Evolutionary conservation across 345 rosid genomes (phyloP), one percentile per base, ranked within the genome.

Genomic region (Hevea brasiliensis): DNA sequence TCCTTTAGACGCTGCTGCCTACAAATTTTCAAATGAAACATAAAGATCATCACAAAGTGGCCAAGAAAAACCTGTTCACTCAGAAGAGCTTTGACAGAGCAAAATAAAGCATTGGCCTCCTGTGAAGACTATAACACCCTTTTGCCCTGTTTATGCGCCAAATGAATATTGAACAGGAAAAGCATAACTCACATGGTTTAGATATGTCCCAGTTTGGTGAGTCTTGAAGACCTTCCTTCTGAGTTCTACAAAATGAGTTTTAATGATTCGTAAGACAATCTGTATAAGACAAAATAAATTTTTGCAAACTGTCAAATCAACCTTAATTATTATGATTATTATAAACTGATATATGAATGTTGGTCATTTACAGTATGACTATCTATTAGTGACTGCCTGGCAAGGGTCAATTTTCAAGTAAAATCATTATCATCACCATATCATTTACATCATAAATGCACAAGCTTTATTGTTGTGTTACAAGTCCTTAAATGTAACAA

Each of bases 1-100:
- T 77, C 92, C 97, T 86, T 85, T 89, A 35, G 89, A 83, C 73
- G 92, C 68, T 63, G 85, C 80, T 56, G 79, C 81, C 98, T 90
- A 81, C 56, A 72, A 68, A 71, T 48, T 72, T 61, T 68, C 81
- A 74, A 18, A 53, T 61, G 65, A 60, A 75, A 79, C 41, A 67
- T 24, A 60, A 71, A 56, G 61, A 8, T 68, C n/a, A n/a, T n/a
- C 9, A 61, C 51, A 60, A 79, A 65, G 41, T 11, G 42, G 61
- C n/a, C 6, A 54, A 51, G 55, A 59, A 65, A 61, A 70, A 74
- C 13, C 23, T 0, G 42, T 48, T 23, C 21, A 24, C n/a, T 12
- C 5, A 74, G 51, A 41, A 63, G 29, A 61, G 44, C 57, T 44
- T 11, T 13, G 65, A n/a, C 56, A 29, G 35, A 67, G 48, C 17